phyloP scores from a whole-genome alignment of 345 rosid genomes.

The Abelmoschus esculentus region DNA sequence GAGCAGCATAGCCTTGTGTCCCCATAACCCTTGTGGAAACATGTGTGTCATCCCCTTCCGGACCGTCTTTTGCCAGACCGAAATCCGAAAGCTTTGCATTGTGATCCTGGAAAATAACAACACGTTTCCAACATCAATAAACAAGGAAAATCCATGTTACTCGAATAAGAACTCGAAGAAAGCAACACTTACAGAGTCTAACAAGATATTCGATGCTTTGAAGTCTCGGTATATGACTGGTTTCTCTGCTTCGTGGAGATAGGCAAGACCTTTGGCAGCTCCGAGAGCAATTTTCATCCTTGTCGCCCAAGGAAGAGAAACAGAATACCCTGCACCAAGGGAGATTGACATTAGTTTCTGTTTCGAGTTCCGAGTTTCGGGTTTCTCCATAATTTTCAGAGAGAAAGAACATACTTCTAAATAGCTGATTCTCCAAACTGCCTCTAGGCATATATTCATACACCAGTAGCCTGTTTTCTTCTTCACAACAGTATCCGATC shows the following conservation, averaged over 20 bases:
- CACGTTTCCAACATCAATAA: no score
- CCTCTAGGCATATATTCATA: constrained; percentile 95
- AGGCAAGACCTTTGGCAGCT: constrained; percentile 85
- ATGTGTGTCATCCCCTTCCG: constrained; percentile 84
- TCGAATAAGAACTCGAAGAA: no score
- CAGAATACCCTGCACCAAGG: constrained; percentile 49
- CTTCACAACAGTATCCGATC: constrained; percentile 88
- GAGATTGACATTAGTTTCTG: background rate
- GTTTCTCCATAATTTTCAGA: no score
- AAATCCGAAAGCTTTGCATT: constrained; percentile 82
- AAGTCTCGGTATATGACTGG: constrained; percentile 86
- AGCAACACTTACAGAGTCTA: constrained; percentile 57
- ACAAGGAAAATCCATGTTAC: no score
- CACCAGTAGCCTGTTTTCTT: constrained; percentile 69
- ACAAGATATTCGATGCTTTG: constrained; percentile 77
- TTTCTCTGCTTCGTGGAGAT: constrained; percentile 72
- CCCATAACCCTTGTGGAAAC: constrained; percentile 88
- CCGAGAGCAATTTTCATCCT: constrained; percentile 87
- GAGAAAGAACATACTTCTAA: constrained; percentile 45
- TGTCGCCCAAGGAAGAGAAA: constrained; percentile 72
- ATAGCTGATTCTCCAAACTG: constrained; percentile 85
- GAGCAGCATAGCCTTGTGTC: constrained; percentile 92
- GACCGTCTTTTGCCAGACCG: constrained; percentile 88
- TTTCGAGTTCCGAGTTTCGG: no score
- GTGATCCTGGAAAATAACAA: constrained; percentile 41